A percentile compares a stretch with the other conserved stretches of the same genome.
Conservation (phyloP, 2,329 filamentous ascomycete species). For the Teratosphaeria viscida region DNA sequence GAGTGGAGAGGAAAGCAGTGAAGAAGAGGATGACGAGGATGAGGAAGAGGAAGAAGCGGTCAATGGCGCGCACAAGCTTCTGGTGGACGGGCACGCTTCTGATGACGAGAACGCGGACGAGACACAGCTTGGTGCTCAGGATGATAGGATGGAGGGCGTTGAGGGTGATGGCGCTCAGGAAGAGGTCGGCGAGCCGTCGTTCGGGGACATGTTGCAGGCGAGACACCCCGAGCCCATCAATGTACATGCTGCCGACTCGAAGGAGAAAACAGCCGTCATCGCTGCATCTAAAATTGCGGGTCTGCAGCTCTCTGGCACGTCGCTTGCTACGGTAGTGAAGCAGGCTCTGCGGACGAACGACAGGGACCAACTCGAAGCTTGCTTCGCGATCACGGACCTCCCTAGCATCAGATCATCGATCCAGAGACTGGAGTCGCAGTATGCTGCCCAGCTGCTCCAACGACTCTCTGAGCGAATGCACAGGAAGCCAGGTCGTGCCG, state of each 20-base stretch:
- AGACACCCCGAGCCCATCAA: constrained; percentile 64
- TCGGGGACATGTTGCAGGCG: constrained; percentile 72
- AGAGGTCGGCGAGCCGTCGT: constrained; percentile 48
- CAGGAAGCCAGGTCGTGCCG: constrained; percentile 76
- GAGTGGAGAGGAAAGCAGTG: constrained; percentile 31
- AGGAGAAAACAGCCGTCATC: constrained; percentile 34
- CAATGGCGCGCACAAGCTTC: constrained; percentile 13
- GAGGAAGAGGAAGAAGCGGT: constrained; percentile 4
- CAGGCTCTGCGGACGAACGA: constrained; percentile 92
- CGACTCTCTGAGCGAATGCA: constrained; percentile 82
- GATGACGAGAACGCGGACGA: constrained; percentile 12
- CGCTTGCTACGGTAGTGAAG: constrained; percentile 81
- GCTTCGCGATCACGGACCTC: constrained; percentile 69
- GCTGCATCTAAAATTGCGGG: constrained; percentile 51
- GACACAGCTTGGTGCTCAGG: constrained; percentile 15
- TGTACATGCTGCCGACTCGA: constrained; percentile 46
- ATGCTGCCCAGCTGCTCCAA: constrained; percentile 68
- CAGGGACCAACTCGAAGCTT: constrained; percentile 78
- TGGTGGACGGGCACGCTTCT: neutral
- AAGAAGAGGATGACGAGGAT: constrained; percentile 13
- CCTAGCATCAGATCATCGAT: constrained; percentile 78
- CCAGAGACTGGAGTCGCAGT: constrained; percentile 73
- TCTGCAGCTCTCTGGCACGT: constrained; percentile 37
- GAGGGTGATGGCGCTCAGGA: constrained; percentile 25
- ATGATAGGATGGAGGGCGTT: constrained; percentile 11